These are phyloP conservation scores for Cyanodermella asteris DNA, from an alignment of 2,329 filamentous ascomycete species.

Conservation along the genomic window DNA sequence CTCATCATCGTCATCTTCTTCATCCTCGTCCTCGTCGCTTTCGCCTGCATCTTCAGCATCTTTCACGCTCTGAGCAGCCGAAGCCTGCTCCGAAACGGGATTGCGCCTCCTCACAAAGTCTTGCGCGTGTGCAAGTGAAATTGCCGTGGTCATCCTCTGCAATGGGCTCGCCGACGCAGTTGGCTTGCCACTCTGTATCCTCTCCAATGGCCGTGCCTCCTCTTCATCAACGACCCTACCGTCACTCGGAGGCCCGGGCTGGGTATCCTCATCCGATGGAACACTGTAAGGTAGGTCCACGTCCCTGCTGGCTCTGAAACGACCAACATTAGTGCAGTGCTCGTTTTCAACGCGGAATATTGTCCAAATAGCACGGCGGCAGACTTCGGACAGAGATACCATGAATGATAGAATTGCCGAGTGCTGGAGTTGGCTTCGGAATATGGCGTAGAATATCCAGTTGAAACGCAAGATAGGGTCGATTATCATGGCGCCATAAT, in stretches of 20 bases:
- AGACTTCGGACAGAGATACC: conserved; percentile 56
- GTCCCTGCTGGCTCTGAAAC: conserved; percentile 76
- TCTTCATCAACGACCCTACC: conserved; percentile 54
- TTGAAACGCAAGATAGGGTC: conserved; percentile 77
- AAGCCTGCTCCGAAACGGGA: conserved; percentile 18
- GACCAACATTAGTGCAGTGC: conserved; percentile 75
- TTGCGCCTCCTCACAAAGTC: conserved; percentile 70
- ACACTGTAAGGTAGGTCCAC: conserved; percentile 62
- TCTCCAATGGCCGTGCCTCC: too few species aligned
- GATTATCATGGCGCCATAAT: conserved; percentile 64
- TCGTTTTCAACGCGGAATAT: conserved; percentile 94
- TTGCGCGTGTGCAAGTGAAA: conserved; percentile 71
- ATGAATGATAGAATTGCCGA: conserved; percentile 63
- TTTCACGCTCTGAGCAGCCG: conserved; percentile 15
- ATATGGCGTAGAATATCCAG: conserved; percentile 87
- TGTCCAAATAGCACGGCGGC: conserved; percentile 75
- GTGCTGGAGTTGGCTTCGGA: conserved; percentile 58
- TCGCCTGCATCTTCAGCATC: conserved; percentile 15
- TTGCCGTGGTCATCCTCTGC: too few species aligned
- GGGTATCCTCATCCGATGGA: conserved; percentile 8
- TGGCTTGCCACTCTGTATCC: too few species aligned
- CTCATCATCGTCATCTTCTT: conserved; percentile 10
- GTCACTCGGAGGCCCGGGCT: conserved; percentile 26
- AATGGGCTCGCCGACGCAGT: too few species aligned
- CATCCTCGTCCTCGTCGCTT: conserved; percentile 15